Evolutionary conservation across 2,329 filamentous ascomycete genomes (phyloP).

Genomic region (Rhynchosporium agropyri): DNA sequence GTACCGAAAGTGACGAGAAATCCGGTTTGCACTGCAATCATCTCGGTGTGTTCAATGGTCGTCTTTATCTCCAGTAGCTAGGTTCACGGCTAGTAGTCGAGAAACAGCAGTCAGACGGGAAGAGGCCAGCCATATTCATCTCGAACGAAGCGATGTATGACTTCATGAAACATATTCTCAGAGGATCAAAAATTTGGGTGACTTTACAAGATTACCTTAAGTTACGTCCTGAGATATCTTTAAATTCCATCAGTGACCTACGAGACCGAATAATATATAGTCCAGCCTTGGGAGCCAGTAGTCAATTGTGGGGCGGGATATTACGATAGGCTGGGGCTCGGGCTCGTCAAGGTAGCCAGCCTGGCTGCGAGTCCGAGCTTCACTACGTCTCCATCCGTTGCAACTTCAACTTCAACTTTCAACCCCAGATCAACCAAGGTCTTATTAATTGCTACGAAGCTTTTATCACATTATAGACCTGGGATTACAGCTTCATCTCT

Average conservation of each 20-base stretch:
- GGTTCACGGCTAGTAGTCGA: no score
- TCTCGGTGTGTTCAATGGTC: constrained; percentile 5
- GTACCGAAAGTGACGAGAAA: constrained; percentile 23
- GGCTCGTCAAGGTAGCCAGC: background rate
- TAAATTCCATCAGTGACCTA: no score
- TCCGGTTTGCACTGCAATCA: constrained; percentile 21
- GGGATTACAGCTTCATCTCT: constrained; percentile 29
- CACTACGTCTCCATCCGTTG: constrained; percentile 15
- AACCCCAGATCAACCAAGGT: constrained; percentile 20
- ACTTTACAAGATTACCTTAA: no score
- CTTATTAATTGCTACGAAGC: constrained; percentile 23
- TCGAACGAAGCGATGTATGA: no score
- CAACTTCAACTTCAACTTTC: constrained; percentile 8
- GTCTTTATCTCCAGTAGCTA: constrained; percentile 4
- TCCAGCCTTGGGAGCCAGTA: no score
- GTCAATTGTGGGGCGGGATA: constrained; percentile 15
- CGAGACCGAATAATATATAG: no score
- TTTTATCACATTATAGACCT: constrained; percentile 15
- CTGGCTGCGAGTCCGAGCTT: constrained; percentile 7
- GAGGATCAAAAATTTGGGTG: no score
- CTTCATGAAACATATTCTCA: no score
- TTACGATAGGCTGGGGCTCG: constrained; percentile 11
- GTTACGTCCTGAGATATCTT: no score
- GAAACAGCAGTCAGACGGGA: no score
- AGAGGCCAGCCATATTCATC: no score